These are phyloP conservation scores for Dactylonectria estremocensis DNA, from an alignment of 2,329 filamentous ascomycete species.

Conservation along the genomic window DNA sequence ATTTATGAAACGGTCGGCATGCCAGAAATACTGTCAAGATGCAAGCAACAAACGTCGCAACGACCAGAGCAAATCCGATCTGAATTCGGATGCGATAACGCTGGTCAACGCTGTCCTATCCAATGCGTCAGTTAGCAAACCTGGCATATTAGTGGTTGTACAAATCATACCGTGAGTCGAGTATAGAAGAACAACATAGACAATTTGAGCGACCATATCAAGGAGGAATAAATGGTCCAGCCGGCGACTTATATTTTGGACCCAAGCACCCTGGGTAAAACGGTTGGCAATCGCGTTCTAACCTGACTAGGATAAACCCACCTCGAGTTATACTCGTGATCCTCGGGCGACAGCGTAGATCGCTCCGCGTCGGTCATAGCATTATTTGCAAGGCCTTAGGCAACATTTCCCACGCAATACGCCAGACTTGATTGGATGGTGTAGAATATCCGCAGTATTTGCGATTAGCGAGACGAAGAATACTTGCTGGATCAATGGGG, in stretches of 20 bases:
- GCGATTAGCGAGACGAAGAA: neutral
- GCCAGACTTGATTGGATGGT: slow-evolving; percentile 64
- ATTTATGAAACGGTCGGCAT: slow-evolving; percentile 66
- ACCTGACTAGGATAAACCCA: slow-evolving; percentile 14
- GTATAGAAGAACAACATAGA: slow-evolving; percentile 71
- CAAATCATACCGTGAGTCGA: slow-evolving; percentile 59
- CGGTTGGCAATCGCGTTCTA: neutral
- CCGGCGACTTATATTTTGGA: slow-evolving; percentile 70
- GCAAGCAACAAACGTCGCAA: slow-evolving; percentile 63
- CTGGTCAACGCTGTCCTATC: slow-evolving; percentile 55
- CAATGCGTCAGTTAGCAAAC: neutral
- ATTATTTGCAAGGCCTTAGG: slow-evolving; percentile 68
- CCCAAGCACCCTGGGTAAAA: slow-evolving; percentile 59
- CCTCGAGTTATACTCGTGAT: slow-evolving; percentile 59
- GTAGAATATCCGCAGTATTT: slow-evolving; percentile 62
- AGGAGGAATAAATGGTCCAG: slow-evolving; percentile 67
- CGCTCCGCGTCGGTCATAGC: slow-evolving; percentile 67
- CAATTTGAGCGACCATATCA: slow-evolving; percentile 69
- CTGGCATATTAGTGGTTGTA: fast-evolving
- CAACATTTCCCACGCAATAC: slow-evolving; percentile 63
- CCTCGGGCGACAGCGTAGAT: slow-evolving; percentile 55
- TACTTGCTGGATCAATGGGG: neutral
- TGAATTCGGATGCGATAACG: slow-evolving; percentile 61
- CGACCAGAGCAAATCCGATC: slow-evolving; percentile 64
- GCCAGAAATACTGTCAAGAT: slow-evolving; percentile 65